Evolutionary conservation across 2,329 filamentous ascomycete species (phyloP), one percentile per base, ranked within the genome.

Genomic region (Penicillium verrucosum): DNA sequence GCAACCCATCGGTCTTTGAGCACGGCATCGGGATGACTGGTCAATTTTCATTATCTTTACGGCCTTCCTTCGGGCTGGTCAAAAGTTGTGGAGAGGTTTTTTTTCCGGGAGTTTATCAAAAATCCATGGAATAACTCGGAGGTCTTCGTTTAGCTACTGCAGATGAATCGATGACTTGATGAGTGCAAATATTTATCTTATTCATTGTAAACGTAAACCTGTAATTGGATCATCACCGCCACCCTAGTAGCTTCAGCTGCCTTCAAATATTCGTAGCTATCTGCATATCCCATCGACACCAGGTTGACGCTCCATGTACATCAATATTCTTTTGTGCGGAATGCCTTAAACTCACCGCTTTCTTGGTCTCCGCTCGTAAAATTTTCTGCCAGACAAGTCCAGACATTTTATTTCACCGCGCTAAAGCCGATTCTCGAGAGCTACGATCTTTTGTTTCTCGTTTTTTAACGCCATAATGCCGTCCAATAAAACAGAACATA

Each of bases 401-500:
- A 56, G 61, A 65, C 60, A 65, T 57, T 56, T 62, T 55, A 65
- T 65, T 65, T 56, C 51, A 58, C 55, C 55, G 49, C 50, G 41
- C 57, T 50, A 32, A 44, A 52, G 55, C 55, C 41, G 51, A 51
- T 54, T 53, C 43, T 58, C 29, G 42, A 59, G 34, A 40, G 41
- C 43, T 53, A 42, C 54, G 40, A 46, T 44, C 52, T 51, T 18
- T 16, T 56, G 42, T 47, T 14, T 49, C 49, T 43, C 11, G 34
- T 47, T 23, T 23, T 40, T 10, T 52, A 16, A 40, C 36, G 16
- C 42, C 55, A 67, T 30, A 50, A 76, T 76, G 74, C 66, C 68
- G 23, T 68, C 65, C 16, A 62, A 68, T 29, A 71, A 71, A 50
- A 57, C 66, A 36, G 77, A 80, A 49, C 81, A 79, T 67, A 82